Evolutionary conservation across 352 stramenopile genomes (phyloP).

Genomic region (Chloridella minuta): DNA sequence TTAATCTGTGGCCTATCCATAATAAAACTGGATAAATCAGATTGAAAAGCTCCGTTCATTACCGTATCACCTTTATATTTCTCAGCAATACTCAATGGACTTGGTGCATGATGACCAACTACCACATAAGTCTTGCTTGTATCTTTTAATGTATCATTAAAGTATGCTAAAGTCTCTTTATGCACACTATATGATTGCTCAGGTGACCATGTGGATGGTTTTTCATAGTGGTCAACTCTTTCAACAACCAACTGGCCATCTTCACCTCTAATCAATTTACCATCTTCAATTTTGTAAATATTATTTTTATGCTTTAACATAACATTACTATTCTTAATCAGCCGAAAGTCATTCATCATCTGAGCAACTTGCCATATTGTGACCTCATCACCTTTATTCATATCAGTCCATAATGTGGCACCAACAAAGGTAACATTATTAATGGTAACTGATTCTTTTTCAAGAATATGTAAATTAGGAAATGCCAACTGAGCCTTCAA

Average conservation of each 20-base stretch:
- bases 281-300: neutral
- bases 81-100: neutral
- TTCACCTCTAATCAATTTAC: neutral
- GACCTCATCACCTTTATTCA: neutral
- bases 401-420: neutral
- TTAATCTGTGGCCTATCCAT: neutral
- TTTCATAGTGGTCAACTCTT: neutral
- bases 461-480: neutral
- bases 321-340: neutral
- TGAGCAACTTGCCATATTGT: neutral
- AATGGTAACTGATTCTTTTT: neutral
- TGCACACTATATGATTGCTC: neutral
- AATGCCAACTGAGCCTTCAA: neutral
- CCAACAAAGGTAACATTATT: neutral
- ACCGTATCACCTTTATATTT: neutral
- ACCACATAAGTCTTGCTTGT: neutral
- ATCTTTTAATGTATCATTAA: slow-evolving; percentile 3
- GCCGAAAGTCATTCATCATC: slow-evolving; percentile 6
- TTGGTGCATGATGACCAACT: neutral
- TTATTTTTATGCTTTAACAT: neutral
- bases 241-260: neutral
- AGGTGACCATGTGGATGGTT: too few relatives aligned
- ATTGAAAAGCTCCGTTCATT: neutral
- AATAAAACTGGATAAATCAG: slow-evolving; percentile 9
- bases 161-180: neutral